Evolutionary conservation across 176 grass and related monocot genomes (phyloP), one percentile per base, ranked within the genome.

Genomic region (Echinochloa phyllopogon): DNA sequence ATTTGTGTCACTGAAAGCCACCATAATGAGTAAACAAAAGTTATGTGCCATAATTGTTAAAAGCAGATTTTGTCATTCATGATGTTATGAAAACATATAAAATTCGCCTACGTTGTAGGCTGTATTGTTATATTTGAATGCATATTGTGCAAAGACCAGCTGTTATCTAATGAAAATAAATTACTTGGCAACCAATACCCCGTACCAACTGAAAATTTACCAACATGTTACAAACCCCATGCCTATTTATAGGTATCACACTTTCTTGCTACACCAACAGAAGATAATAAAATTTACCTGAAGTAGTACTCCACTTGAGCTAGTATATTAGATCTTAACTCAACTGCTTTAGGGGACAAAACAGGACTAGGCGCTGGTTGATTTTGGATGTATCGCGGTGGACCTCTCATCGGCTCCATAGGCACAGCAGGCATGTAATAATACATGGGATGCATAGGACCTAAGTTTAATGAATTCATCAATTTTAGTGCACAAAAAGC

Each of bases 301-400:
- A 95, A 92, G 81, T 95, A 92, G 65, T 92, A 95, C 72, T 92
- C 93, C 49, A 95, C 89, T 86, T 90, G 93, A 56, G 74, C 52
- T 56, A 87, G 77, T 88, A 95, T 87, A 24, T 88, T 90, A 88
- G 85, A 69, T 87, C 86, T 90, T 75, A 95, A 88, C 51, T 88
- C 86, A 36, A 18, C 60, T 23, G 6, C 71, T 80, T 92, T 83
- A 43, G 88, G 69, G 63, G 85, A 82, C 57, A 86, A 67, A 75
- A 86, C 80, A 67, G 88, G 76, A 78, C 77, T 29, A 33, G 83
- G 59, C 82, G 76, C 75, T 62, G 79, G 79, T 72, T 82, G 72
- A 52, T 82, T 89, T 52, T 75, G 87, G 44, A 84, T 16, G 77
- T 87, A 86, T 77, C 65, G 76, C 21, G 90, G 84, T 55, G 87